A percentile compares a stretch with the other conserved stretches of the same genome.
phyloP scores from a whole-genome alignment of 2,329 filamentous ascomycete genomes.

The Trichoderma atroviride region DNA sequence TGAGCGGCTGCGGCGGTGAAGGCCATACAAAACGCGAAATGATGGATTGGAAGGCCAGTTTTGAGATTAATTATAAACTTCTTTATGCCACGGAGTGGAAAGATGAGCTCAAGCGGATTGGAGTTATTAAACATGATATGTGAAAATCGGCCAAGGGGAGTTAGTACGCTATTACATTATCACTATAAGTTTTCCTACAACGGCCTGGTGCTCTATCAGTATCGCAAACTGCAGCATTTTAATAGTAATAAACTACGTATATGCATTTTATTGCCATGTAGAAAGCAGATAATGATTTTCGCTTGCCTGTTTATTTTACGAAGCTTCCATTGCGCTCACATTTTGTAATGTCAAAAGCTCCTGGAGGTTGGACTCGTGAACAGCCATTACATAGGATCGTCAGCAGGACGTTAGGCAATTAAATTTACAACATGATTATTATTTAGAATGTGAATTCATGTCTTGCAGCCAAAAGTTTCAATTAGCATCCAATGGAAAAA shows the following conservation, averaged over 20 bases:
- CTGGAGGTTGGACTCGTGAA: neutral
- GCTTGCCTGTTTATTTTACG: neutral
- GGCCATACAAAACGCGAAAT: constrained; percentile 14
- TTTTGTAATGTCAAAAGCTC: neutral
- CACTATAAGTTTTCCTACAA: neutral
- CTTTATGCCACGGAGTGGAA: constrained; percentile 2
- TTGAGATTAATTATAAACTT: constrained; percentile 14
- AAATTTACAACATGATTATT: too few species aligned
- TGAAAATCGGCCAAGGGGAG: neutral
- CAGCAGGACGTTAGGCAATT: too few species aligned
- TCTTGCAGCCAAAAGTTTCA: too few species aligned
- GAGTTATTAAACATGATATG: neutral
- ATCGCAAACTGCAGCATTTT: neutral
- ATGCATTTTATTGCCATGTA: neutral
- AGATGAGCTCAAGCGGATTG: constrained; percentile 1
- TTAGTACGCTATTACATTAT: neutral
- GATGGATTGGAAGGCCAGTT: neutral
- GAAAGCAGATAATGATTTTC: neutral
- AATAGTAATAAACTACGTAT: neutral
- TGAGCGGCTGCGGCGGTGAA: constrained; percentile 4
- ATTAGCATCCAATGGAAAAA: too few species aligned
- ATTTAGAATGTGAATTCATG: too few species aligned
- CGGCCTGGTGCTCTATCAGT: neutral
- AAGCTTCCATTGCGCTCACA: neutral
- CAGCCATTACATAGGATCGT: neutral